Base-by-base conservation (phyloP, 257 asterid genomes). In the Coffea eugenioides region DNA sequence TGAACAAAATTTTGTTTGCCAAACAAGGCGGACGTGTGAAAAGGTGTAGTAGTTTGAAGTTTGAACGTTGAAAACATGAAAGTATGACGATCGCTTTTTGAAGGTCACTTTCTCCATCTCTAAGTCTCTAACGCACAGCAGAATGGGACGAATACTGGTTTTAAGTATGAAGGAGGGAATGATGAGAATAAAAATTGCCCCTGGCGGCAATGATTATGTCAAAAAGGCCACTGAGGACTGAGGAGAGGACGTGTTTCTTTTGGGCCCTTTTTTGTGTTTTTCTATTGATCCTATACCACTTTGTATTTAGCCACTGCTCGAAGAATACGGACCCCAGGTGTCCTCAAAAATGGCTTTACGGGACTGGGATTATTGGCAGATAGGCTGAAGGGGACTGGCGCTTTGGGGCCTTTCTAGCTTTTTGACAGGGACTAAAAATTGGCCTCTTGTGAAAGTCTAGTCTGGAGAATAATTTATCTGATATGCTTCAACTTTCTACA, bases 31-130 rank as follows among this genome's bases (percentile, higher is more conserved):
- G 31, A 39, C 43, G 43, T 39, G 43, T 39, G 43, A 39, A 70
- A 80, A 34, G 67, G 76, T 67, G 4, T 4, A 66, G 6, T 3
- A 1, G 14, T 8, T 67, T 4, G 45, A 6, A 11, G 2, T 36
- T 16, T 68, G 72, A 68, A 36, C 72, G 7, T 36, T 68, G 72
- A 68, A 68, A 36, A 16, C 49, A 80, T 66, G 70, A 34, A 31
- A 45, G 64, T 70, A 41, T 61, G 71, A 57, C n/a, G 27, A 71
- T 31, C 62, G 36, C 69, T 48, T 64, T 36, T 39, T 4, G 23
- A 51, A n/a, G 64, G 67, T 67, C 54, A 77, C 74, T 31, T 77
- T 76, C 69, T 56, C 65, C 52, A 20, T n/a, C n/a, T n/a, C n/a
- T n/a, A n/a, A n/a, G n/a, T 27, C 36, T 66, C 68, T 25, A 62